Percentiles rank a stretch among this genome's conserved stretches.
Evolutionary conservation across 371 early-diverging fungal genomes (phyloP).

Genomic region (Rhizopus microsporus): DNA sequence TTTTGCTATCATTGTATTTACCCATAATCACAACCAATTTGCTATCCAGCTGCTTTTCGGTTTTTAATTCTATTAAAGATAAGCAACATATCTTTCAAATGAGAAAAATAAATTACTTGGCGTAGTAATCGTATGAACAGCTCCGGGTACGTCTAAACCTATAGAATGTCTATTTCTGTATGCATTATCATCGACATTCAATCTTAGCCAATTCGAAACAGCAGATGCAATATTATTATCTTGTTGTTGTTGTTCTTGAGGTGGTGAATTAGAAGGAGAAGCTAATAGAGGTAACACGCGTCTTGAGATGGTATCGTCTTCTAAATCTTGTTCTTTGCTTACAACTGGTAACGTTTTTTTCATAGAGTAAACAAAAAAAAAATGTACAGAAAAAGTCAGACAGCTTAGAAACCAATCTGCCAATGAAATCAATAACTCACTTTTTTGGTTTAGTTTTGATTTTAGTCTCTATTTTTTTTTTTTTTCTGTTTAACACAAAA

Average conservation of each 20-base stretch:
- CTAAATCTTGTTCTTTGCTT: slow-evolving; percentile 20
- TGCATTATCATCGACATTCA: slow-evolving; percentile 4
- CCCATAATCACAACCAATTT: slow-evolving; percentile 71
- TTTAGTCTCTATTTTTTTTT: no score
- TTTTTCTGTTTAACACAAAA: no score
- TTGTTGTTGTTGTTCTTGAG: background rate
- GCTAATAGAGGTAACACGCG: slow-evolving; percentile 20
- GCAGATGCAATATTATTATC: background rate
- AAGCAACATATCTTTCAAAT: background rate
- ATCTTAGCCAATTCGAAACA: slow-evolving; percentile 20
- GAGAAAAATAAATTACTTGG: slow-evolving; percentile 14
- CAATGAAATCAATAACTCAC: background rate
- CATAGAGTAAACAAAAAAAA: background rate
- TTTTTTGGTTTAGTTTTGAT: background rate
- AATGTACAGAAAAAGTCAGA: no score
- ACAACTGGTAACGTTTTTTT: slow-evolving; percentile 29
- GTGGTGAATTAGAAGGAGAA: slow-evolving; percentile 11
- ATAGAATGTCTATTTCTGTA: slow-evolving; percentile 23
- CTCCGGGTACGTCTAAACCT: slow-evolving; percentile 39
- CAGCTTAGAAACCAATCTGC: no score
- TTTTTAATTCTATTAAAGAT: slow-evolving; percentile 24
- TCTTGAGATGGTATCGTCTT: slow-evolving; percentile 19
- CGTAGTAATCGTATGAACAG: slow-evolving; percentile 33
- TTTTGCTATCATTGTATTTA: slow-evolving; percentile 23
- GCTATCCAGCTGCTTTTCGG: slow-evolving; percentile 43